Percentiles rank a stretch among this genome's conserved stretches.
Conservation (phyloP, 805 yeast species). For the Hanseniaspora occidentalis region DNA sequence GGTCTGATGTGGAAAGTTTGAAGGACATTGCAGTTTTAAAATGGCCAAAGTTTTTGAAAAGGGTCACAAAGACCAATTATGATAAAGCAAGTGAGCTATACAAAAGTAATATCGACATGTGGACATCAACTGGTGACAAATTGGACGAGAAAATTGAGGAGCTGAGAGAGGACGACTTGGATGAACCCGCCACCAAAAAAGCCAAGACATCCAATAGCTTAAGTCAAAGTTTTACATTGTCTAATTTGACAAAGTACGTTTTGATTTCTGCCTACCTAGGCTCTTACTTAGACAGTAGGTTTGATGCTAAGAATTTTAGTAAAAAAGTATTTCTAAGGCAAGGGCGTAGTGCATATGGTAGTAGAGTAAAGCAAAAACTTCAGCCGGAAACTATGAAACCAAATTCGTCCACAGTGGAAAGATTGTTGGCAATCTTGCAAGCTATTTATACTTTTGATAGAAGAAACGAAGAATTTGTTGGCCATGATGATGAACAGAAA, state of each 20-base stretch:
- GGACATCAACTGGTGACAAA: conserved; percentile 24
- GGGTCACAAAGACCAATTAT: conserved; percentile 12
- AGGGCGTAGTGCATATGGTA: conserved; percentile 29
- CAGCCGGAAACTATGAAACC: conserved; percentile 60
- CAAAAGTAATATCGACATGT: conserved; percentile 20
- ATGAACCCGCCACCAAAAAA: not conserved
- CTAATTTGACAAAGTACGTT: conserved; percentile 54
- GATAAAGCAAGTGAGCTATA: conserved; percentile 19
- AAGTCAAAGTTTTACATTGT: conserved; percentile 31
- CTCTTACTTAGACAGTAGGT: conserved; percentile 57
- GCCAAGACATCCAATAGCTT: not conserved
- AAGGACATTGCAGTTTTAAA: conserved; percentile 20
- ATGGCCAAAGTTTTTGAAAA: conserved; percentile 16
- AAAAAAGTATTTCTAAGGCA: conserved; percentile 33
- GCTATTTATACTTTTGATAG: conserved; percentile 44
- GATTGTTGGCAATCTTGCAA: conserved; percentile 67
- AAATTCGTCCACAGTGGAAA: conserved; percentile 61
- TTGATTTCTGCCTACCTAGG: conserved; percentile 75
- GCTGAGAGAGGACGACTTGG: conserved; percentile 7
- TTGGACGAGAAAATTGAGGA: conserved; percentile 12
- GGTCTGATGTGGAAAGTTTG: conserved; percentile 18
- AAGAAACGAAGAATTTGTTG: conserved; percentile 22
- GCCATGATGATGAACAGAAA: conserved; percentile 19
- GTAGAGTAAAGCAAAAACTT: conserved; percentile 33
- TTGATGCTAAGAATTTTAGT: conserved; percentile 62